Base-by-base conservation (phyloP, 1,284 basidiomycete species). In the Leccinum pallidistipes region DNA sequence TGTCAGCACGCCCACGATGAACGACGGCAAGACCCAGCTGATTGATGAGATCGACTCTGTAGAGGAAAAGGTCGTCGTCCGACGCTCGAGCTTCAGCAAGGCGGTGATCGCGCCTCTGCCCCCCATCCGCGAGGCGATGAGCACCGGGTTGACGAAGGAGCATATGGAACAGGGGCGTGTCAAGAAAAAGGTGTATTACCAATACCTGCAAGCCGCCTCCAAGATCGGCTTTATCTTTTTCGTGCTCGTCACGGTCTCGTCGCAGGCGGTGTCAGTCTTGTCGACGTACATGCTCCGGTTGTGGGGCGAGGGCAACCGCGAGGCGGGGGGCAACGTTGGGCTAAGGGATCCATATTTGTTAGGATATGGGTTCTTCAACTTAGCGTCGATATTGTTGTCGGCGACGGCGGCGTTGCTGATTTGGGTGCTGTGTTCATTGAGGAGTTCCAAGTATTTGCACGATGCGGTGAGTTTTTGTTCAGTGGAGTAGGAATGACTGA, bases 101-200 rank as follows among this genome's bases (percentile, higher is more conserved):
- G 82, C 86, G 0, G 54, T 62, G 31, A 45, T 76, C n/a, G 72
- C 76, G 36, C 70, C 76, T 32, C 71, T 78, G 3, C 73, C 81
- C 4, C 66, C 73, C 8, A 73, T 79, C 38, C 71, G 78, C 18
- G 66, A 77, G n/a, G 65, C 76, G 58, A 74, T 80, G 2, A 76
- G 38, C 2, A 27, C 78, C 40, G 86, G 85, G 3, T 69, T 83
- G 12, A 80, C 86, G 2, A 90, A 91, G 70, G 94, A 96, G 72
- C 88, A 94, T 69, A 83, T 82, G 50, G 93, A 96, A 69, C 87
- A 90, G 71, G 95, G 95, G 1, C 83, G 83, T 14, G 94, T 97
- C 65, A 95, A 95, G 76, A 71, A 74, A 36, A 77, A 83, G 18
- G 91, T 97, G 2, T 97, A 97, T 75, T 74, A 79, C 62, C 79